phyloP scores from a whole-genome alignment of 257 asterid genomes.

The Plectranthus barbatus region DNA sequence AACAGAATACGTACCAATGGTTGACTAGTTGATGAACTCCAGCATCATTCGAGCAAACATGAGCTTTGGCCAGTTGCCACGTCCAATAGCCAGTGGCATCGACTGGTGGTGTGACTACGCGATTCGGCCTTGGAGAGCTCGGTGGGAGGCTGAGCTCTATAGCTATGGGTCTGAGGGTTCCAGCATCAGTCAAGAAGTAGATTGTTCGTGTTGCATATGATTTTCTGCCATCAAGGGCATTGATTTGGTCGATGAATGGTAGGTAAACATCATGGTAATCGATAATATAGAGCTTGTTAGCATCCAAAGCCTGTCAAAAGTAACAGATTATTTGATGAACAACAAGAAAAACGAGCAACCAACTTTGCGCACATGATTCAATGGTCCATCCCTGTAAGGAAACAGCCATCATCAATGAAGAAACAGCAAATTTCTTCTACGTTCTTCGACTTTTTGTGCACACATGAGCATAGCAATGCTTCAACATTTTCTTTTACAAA shows the following conservation, averaged over 20 bases:
- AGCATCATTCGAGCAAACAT: conserved; percentile 94
- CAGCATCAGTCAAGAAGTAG: conserved; percentile 56
- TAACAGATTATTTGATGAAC: neutral
- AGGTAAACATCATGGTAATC: conserved; percentile 83
- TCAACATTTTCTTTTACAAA: neutral
- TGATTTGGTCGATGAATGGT: conserved; percentile 71
- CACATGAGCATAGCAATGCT: neutral
- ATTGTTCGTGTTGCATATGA: conserved; percentile 88
- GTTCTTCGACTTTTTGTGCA: too few species aligned
- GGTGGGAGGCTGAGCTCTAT: conserved; percentile 79
- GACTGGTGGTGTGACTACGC: conserved; percentile 64
- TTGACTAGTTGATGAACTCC: conserved; percentile 95
- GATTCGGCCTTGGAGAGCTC: conserved; percentile 46
- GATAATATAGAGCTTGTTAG: conserved; percentile 56
- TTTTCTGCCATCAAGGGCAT: conserved; percentile 82
- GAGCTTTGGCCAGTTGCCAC: conserved; percentile 93
- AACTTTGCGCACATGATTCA: neutral
- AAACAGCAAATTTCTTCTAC: too few species aligned
- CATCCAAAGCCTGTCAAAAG: conserved; percentile 62
- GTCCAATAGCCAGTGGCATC: conserved; percentile 75
- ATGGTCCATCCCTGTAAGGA: neutral
- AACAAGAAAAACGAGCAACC: neutral
- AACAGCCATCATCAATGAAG: neutral
- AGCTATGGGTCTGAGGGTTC: conserved; percentile 81
- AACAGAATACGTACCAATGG: conserved; percentile 69